Evolutionary conservation across 129 eudicot genomes (phyloP), one percentile per base, ranked within the genome.

Genomic region (Tagetes erecta): DNA sequence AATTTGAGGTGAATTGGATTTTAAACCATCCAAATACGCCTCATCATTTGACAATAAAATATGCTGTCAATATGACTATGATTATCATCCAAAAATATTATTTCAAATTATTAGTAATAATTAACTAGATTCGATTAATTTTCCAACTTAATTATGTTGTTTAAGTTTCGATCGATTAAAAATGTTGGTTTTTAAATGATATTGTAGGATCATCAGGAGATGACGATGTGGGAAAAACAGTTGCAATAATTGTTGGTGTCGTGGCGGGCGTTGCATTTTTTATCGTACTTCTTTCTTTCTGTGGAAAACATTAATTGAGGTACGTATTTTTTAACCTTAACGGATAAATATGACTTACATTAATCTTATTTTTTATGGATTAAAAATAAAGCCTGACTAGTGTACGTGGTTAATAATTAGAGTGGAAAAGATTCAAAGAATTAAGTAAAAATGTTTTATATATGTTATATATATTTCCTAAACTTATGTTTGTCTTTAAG

Each of bases 181-280:
- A 38, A 52, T 3, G 14, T 41, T 5, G 35, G 30, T 33, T 49
- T 20, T 55, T 3, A 0, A 10, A 8, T 71, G 49, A 27, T n/a
- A 11, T 8, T 60, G 60, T 20, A 91, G 97, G 69, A 71, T 84
- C 92, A 40, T 78, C 87, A 6, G 53, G 76, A 64, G 81, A 75
- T 13, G 92, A 92, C 27, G 90, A 88, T 3, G 89, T 87, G 8
- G 98, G 96, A 12, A 84, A 76, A 82, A 90, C 92, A 37, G 85
- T 90, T 42, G 98, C 98, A 34, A 90, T 90, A 62, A 67, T 83
- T 6, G 85, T 93, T n/a, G 98, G 98, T 33, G 87, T 80, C 1
- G 44, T 88, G 1, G 98, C 83, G 1, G 96, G 96, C 0, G 67
- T 88, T 70, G 87, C 91, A 0, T 84, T 83, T 47, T 57, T 86